Evolutionary conservation across 164 flowering plant genomes (phyloP), one percentile per base, ranked within the genome.

Genomic region (Cinnamomum chago): DNA sequence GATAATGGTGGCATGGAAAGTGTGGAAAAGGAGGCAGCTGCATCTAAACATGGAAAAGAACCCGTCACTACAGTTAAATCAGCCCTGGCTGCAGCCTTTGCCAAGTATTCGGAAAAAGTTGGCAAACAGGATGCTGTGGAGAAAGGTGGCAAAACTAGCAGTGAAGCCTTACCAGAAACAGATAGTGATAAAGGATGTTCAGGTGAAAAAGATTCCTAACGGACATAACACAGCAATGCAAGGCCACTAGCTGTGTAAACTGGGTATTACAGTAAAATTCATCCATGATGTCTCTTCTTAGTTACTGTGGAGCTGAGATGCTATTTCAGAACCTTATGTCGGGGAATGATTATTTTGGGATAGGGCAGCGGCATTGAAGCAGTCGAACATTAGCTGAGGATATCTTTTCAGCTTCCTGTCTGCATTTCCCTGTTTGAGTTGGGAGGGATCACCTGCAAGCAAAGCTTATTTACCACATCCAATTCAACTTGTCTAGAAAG

Each of bases 41-140:
- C 75, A 18, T 82, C 73, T 55, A 85, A 87, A 68, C 81, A 68
- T 72, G 82, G 86, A 78, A 84, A 85, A 79, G 90, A 89, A 62
- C 83, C 90, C 22, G 85, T 78, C 47, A 1, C 80, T 62, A 84
- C 89, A 18, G 83, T 95, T 18, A 89, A 86, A 80, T 89, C 96
- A 66, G 97, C 98, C 5, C 83, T 93, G 2, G 72, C 86, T 51
- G 89, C 88, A 73, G 97, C 97, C 67, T 91, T 90, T 75, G 78
- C 93, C 9, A 92, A 88, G 77, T 92, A 91, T 79, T 79, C 90
- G 13, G 83, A 83, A 67, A 89, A 83, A 83, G 74, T 85, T 72
- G 80, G 72, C 65, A 85, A 81, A 33, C 62, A 65, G 27, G 68
- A 76, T 23, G 33, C 12, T 9, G 35, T 23, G 13, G 69, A 27